phyloP scores from a whole-genome alignment of 352 stramenopile genomes.

The Globisporangium megalacanthum region DNA sequence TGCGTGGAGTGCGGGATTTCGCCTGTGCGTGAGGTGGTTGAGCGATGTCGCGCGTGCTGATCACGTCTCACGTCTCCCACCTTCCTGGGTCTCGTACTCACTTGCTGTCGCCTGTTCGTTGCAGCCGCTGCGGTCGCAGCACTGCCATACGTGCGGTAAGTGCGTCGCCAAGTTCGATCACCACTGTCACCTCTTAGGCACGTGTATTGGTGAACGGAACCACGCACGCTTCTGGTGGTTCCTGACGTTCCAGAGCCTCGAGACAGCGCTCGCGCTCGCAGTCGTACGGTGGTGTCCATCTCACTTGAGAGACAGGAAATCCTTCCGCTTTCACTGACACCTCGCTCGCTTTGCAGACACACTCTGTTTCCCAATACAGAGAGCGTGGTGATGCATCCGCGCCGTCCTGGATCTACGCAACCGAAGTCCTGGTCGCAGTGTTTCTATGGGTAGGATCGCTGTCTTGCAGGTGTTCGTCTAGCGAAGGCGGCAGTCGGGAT shows the following conservation, averaged over 20 bases:
- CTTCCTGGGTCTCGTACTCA: background rate
- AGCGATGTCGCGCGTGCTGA: background rate
- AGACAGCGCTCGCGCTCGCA: constrained; percentile 17
- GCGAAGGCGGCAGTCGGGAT: background rate
- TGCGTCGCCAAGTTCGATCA: constrained; percentile 92
- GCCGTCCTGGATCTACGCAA: background rate
- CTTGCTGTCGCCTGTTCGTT: background rate
- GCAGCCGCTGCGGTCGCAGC: constrained; percentile 76
- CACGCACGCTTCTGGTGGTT: constrained; percentile 86
- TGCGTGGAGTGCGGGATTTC: constrained; percentile 26
- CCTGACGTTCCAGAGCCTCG: constrained; percentile 32
- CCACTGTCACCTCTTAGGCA: constrained; percentile 86
- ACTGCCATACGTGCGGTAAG: constrained; percentile 69
- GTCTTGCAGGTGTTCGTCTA: background rate
- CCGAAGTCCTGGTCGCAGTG: background rate
- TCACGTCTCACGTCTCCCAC: too few species aligned
- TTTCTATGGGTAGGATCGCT: background rate
- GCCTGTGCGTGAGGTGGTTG: constrained; percentile 10
- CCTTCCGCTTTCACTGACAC: too few species aligned
- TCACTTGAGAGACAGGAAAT: background rate
- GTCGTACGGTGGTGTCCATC: constrained; percentile 17
- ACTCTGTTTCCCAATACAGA: background rate
- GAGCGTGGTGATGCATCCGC: background rate
- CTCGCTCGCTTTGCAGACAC: background rate
- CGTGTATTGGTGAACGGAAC: constrained; percentile 88